Evolutionary conservation across 768 basidiomycete genomes (phyloP).

Genomic region (Podaxis sp.): DNA sequence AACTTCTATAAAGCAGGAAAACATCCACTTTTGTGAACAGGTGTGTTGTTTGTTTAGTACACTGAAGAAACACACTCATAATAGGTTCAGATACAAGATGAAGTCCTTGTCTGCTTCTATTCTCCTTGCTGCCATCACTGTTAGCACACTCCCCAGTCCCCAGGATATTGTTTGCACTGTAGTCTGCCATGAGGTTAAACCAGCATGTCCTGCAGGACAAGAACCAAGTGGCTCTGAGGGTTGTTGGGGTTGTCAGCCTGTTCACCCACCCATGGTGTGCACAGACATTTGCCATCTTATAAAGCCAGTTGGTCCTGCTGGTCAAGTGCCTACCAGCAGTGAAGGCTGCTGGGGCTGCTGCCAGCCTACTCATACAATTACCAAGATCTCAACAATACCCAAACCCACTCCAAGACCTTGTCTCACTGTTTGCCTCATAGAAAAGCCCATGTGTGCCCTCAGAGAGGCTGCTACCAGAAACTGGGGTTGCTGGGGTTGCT

Average conservation of each 20-base stretch:
- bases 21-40: background rate
- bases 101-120: background rate
- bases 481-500: constrained; percentile 9
- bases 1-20: background rate
- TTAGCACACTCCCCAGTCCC: constrained; percentile 5
- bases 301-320: constrained; percentile 1
- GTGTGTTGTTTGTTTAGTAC: background rate
- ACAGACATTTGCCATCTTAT: background rate
- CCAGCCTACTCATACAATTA: background rate
- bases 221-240: constrained; percentile 4
- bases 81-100: background rate
- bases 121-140: background rate
- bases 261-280: background rate
- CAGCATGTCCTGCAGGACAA: constrained; percentile 1
- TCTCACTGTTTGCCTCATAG: background rate
- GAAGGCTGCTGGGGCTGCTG: constrained; percentile 11
- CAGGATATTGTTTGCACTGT: background rate
- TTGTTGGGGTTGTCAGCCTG: constrained; percentile 10
- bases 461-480: constrained; percentile 3
- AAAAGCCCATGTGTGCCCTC: background rate
- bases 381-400: background rate
- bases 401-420: constrained; percentile 2
- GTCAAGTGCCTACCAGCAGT: background rate
- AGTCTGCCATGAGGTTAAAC: background rate
- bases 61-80: background rate